Conservation (phyloP, 495 filamentous ascomycete genomes). For the Neurospora pannonica region DNA sequence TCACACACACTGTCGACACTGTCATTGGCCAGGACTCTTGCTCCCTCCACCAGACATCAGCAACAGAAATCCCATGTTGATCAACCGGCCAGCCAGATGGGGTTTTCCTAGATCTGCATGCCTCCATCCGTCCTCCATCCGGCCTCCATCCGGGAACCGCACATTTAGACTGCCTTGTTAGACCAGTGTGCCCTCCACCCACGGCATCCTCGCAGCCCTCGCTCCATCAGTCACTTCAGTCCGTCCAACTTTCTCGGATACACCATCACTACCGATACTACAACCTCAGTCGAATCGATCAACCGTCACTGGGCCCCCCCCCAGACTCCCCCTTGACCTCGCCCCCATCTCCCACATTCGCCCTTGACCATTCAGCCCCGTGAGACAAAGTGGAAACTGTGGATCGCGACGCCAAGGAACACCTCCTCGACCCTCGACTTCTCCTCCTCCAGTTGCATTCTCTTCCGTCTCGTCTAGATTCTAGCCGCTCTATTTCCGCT, state of each 20-base stretch:
- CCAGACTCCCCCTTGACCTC: neutral
- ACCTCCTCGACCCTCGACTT: neutral
- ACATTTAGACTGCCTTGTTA: neutral
- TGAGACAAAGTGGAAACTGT: neutral
- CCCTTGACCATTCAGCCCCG: neutral
- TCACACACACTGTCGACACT: neutral
- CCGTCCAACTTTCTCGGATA: neutral
- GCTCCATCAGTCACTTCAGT: neutral
- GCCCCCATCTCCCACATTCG: neutral
- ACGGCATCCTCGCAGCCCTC: neutral
- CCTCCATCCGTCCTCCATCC: neutral
- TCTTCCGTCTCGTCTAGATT: neutral
- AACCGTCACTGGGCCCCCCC: neutral
- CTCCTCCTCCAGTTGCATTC: neutral
- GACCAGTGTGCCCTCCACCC: neutral
- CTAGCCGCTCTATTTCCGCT: neutral
- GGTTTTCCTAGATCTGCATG: neutral
- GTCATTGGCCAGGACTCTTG: neutral
- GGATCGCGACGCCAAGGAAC: neutral
- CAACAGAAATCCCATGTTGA: neutral
- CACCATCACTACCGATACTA: neutral
- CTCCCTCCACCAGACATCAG: neutral
- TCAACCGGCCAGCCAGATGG: neutral
- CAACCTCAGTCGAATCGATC: neutral
- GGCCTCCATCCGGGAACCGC: neutral